These are phyloP conservation scores for Fonsecaea multimorphosa DNA, from an alignment of 2,329 filamentous ascomycete genomes.

Conservation along the genomic window DNA sequence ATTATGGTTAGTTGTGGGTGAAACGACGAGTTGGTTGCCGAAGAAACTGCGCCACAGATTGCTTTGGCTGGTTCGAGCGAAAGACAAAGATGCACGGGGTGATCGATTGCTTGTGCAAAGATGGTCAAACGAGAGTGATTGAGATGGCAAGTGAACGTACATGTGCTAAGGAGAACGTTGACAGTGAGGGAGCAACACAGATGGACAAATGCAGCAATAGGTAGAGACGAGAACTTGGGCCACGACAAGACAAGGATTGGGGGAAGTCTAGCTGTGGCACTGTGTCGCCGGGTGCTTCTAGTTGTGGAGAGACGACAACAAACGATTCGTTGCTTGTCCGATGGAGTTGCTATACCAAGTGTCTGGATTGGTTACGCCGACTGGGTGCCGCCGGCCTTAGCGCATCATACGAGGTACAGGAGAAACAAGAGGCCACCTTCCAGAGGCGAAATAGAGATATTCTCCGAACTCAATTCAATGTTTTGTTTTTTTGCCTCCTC, in stretches of 20 bases:
- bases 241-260: constrained; percentile 8
- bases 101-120: constrained; percentile 3
- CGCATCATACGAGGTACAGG: constrained; percentile 17
- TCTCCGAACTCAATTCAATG: constrained; percentile 4
- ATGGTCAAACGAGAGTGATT: constrained; percentile 8
- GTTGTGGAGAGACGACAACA: neutral
- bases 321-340: constrained; percentile 17
- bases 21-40: constrained; percentile 5
- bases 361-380: constrained; percentile 16
- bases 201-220: neutral
- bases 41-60: constrained; percentile 6
- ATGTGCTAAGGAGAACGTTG: constrained; percentile 4
- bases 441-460: constrained; percentile 10
- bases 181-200: constrained; percentile 11
- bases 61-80: neutral
- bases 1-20: neutral
- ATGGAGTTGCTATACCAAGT: constrained; percentile 10
- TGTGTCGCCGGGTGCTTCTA: neutral
- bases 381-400: too few relatives aligned
- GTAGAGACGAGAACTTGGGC: neutral
- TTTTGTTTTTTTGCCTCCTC: constrained; percentile 3
- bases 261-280: neutral
- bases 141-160: constrained; percentile 6
- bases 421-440: constrained; percentile 16
- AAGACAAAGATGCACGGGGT: neutral